phyloP scores from a whole-genome alignment of 805 yeast species.

The Candida ulmi region DNA sequence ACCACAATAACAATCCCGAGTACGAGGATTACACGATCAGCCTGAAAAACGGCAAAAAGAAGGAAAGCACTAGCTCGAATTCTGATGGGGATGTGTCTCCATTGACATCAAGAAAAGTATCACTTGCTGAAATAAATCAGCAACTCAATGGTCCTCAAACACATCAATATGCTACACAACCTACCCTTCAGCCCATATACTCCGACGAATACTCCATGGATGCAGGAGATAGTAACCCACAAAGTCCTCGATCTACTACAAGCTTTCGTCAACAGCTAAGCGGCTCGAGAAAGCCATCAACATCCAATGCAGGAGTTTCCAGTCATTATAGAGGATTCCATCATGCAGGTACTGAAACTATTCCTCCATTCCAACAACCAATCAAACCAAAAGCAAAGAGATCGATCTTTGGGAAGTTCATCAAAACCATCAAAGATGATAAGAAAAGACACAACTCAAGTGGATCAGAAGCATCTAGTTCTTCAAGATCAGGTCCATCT shows the following conservation, averaged over 20 bases:
- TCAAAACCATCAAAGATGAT: conserved; percentile 22
- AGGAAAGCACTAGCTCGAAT: background rate
- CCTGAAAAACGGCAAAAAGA: background rate
- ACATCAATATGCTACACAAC: background rate
- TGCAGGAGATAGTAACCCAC: background rate
- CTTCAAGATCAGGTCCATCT: conserved; percentile 4
- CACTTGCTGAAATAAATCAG: conserved; percentile 15
- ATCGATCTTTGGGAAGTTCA: conserved; percentile 23
- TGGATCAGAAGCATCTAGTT: conserved; percentile 5
- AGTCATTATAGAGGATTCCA: conserved; percentile 26
- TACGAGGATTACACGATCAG: background rate
- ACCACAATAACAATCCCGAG: background rate
- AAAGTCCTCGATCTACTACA: background rate
- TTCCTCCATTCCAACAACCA: conserved; percentile 45
- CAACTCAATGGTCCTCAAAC: background rate
- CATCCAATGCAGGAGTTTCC: conserved; percentile 10
- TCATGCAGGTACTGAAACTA: conserved; percentile 22
- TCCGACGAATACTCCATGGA: background rate
- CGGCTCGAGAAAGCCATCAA: conserved; percentile 1
- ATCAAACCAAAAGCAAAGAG: conserved; percentile 34
- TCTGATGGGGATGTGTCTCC: conserved; percentile 17
- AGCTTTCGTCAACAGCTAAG: background rate
- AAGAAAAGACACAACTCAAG: conserved; percentile 6
- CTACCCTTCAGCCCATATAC: background rate
- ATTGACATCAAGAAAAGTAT: conserved; percentile 17